These are phyloP conservation scores for Amanita fuliginea DNA, from an alignment of 768 basidiomycete species.

Conservation along the genomic window DNA sequence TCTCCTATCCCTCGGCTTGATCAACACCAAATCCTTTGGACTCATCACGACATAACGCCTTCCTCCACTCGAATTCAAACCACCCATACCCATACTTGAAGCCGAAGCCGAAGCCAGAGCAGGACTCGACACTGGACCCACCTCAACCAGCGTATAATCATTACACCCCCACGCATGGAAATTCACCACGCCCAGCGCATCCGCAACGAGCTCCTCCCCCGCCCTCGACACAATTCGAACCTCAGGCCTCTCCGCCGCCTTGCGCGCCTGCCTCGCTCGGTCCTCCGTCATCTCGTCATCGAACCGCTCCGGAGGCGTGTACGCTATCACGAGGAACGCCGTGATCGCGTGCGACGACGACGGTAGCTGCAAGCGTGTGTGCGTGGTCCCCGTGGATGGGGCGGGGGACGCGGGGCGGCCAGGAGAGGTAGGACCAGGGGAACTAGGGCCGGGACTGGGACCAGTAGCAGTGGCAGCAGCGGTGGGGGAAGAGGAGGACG, in stretches of 20 bases:
- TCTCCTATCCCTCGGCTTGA: conserved; percentile 75
- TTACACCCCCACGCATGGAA: conserved; percentile 86
- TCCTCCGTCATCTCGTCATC: conserved; percentile 66
- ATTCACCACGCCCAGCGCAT: conserved; percentile 68
- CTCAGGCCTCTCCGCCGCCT: conserved; percentile 86
- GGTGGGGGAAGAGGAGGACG: not conserved
- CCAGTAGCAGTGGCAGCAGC: not conserved
- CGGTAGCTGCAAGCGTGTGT: conserved; percentile 4
- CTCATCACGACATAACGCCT: conserved; percentile 76
- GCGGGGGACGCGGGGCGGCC: not conserved
- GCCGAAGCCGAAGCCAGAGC: not conserved
- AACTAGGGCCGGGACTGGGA: no score
- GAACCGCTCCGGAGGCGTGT: conserved; percentile 68
- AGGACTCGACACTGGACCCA: conserved; percentile 10
- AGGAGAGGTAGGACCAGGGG: no score
- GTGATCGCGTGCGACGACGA: conserved; percentile 27
- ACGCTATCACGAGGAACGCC: conserved; percentile 82
- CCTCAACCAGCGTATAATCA: conserved; percentile 71
- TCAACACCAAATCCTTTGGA: conserved; percentile 79
- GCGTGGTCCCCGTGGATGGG: not conserved
- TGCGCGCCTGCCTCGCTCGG: conserved; percentile 64
- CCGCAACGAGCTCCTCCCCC: conserved; percentile 82
- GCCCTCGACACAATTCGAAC: conserved; percentile 81
- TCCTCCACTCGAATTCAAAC: conserved; percentile 13
- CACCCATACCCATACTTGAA: no score